Conservation (phyloP, 177 flowering plant genomes). For the Telopea speciosissima region DNA sequence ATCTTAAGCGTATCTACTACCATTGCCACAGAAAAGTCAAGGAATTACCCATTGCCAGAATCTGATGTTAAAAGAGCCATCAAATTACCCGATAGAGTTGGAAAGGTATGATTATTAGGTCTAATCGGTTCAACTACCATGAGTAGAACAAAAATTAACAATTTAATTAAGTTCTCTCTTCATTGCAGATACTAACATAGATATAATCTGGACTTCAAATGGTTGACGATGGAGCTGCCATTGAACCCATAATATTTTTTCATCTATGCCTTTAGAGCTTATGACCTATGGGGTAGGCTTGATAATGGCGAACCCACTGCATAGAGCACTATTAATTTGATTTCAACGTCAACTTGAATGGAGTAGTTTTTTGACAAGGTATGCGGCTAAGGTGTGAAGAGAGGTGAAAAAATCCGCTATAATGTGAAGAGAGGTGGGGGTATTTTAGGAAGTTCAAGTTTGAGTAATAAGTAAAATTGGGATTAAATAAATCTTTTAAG, state of each 20-base stretch:
- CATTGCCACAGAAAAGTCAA: constrained; percentile 59
- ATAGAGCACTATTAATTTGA: too few relatives aligned
- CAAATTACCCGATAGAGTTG: constrained; percentile 69
- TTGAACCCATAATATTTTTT: constrained; percentile 49
- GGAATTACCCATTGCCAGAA: constrained; percentile 33
- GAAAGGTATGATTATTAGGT: constrained; percentile 45
- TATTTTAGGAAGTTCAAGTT: too few relatives aligned
- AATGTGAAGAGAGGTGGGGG: too few relatives aligned
- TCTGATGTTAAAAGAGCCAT: constrained; percentile 51
- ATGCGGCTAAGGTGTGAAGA: too few relatives aligned
- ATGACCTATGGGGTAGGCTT: constrained; percentile 54
- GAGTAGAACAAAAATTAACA: too few relatives aligned
- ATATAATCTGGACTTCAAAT: constrained; percentile 24
- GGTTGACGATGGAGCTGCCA: constrained; percentile 21
- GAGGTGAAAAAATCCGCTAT: too few relatives aligned
- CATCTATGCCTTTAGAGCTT: constrained; percentile 59
- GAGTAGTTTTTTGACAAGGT: too few relatives aligned
- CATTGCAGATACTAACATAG: constrained; percentile 56
- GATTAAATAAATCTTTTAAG: too few relatives aligned
- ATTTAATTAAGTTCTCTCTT: too few relatives aligned
- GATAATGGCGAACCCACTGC: constrained; percentile 32
- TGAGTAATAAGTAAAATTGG: too few relatives aligned
- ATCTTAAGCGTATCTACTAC: constrained; percentile 56
- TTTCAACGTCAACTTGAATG: too few relatives aligned
- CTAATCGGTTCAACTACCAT: too few relatives aligned